A percentile compares a stretch with the other conserved stretches of the same genome.
Evolutionary conservation across 1,284 basidiomycete species (phyloP).

Genomic region (Cystobasidium slooffiae): DNA sequence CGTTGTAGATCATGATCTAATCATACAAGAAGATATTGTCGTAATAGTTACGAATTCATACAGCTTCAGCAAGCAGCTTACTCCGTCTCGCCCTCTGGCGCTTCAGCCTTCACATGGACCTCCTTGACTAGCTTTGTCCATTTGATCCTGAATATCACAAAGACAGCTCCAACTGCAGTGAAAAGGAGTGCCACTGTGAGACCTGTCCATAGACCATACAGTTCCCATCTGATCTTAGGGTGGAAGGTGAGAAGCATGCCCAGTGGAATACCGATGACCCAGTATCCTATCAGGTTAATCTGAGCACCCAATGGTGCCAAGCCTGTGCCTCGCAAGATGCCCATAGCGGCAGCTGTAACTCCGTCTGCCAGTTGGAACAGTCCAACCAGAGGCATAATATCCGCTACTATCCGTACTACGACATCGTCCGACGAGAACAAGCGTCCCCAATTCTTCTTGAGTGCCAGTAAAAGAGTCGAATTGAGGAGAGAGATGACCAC

Average conservation of each 20-base stretch:
- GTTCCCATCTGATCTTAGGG: conserved; percentile 11
- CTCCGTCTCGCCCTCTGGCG: background rate
- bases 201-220: conserved; percentile 46
- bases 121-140: conserved; percentile 53
- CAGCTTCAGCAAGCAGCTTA: background rate
- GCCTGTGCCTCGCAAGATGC: conserved; percentile 57
- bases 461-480: conserved; percentile 55
- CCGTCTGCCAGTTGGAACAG: conserved; percentile 57
- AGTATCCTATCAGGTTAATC: conserved; percentile 53
- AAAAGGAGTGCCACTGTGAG: conserved; percentile 55
- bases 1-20: background rate
- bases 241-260: conserved; percentile 31
- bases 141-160: conserved; percentile 52
- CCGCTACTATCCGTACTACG: conserved; percentile 56
- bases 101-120: conserved; percentile 42
- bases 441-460: conserved; percentile 55
- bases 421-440: conserved; percentile 56
- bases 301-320: conserved; percentile 54
- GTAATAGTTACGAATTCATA: too few relatives aligned
- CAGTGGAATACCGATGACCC: conserved; percentile 42
- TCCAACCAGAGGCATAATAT: conserved; percentile 56
- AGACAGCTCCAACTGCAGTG: conserved; percentile 51
- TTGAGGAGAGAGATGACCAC: conserved; percentile 55
- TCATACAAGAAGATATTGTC: background rate
- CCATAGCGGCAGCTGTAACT: conserved; percentile 56